Evolutionary conservation across 2,329 filamentous ascomycete species (phyloP).

Genomic region (Diaporthe longicolla): DNA sequence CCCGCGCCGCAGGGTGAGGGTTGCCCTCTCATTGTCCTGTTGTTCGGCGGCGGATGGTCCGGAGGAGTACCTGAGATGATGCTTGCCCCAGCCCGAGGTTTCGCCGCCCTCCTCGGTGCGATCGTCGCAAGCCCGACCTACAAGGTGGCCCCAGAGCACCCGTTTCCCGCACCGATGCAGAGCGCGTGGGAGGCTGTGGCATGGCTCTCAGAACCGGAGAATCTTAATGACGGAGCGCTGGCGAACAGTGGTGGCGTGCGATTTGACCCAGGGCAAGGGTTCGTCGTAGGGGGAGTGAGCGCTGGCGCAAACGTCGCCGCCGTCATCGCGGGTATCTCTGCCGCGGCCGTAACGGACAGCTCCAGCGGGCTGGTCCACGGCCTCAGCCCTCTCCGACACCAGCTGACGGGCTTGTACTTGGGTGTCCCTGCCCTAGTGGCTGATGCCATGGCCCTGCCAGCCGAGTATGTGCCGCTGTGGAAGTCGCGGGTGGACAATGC

Average conservation of each 20-base stretch:
- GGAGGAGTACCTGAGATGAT: slow-evolving; percentile 31
- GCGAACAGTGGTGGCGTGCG: slow-evolving; percentile 27
- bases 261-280: slow-evolving; percentile 40
- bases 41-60: slow-evolving; percentile 25
- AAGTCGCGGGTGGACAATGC: slow-evolving; percentile 39
- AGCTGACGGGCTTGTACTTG: slow-evolving; percentile 35
- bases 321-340: slow-evolving; percentile 45
- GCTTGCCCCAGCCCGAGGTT: slow-evolving; percentile 29
- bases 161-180: slow-evolving; percentile 38
- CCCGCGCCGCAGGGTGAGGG: not conserved
- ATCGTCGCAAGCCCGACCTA: slow-evolving; percentile 38
- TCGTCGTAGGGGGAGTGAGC: slow-evolving; percentile 41
- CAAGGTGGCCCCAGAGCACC: slow-evolving; percentile 37
- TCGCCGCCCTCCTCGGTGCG: slow-evolving; percentile 35
- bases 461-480: slow-evolving; percentile 31
- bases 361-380: slow-evolving; percentile 44
- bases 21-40: slow-evolving; percentile 25
- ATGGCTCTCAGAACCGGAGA: slow-evolving; percentile 29
- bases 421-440: slow-evolving; percentile 26
- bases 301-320: slow-evolving; percentile 46
- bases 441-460: slow-evolving; percentile 28
- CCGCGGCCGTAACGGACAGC: not conserved
- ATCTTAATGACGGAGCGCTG: slow-evolving; percentile 17
- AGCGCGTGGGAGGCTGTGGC: slow-evolving; percentile 38
- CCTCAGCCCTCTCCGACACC: slow-evolving; percentile 35